Base-by-base conservation (phyloP, 305 asterid genomes). In the Solanum chacoense region DNA sequence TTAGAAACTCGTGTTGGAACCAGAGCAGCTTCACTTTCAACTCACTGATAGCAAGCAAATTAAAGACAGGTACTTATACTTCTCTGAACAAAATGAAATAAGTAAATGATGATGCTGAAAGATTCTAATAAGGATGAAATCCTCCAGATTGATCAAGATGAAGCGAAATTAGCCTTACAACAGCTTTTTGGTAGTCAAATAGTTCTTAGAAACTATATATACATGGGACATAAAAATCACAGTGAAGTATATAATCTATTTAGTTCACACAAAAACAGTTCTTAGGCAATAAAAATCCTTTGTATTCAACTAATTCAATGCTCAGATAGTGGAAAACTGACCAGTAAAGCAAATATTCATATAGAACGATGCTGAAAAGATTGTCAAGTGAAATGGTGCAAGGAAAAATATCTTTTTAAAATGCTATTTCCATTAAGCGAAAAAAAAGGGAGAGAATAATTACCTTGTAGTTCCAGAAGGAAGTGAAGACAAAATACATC, bases 381-480 rank as follows among this genome's bases (percentile, higher is more conserved):
- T 50, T 29, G 73, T 20, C 86, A 18, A 18, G 86, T 31, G 63
- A 83, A 83, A 45, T 83, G 26, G 40, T 83, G 86, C 72, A 50
- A 83, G 72, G 40, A 83, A 45, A 38, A 83, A 42, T 26, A 42
- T 80, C 71, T 83, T 45, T 5, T 18, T 5, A 83, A 28, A 45
- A 28, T 83, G 72, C 72, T 45, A 29, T 29, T 83, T 83, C 72
- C 86, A 50, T 45, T 80, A 16, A 73, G 74, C 84, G 11, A 10
- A 16, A 76, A 36, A 16, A 76, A 22, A 2, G 7, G 31, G 85
- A 32, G 45, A 55, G 84, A 24, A 34, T 16, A 22, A 35, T 71
- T 86, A 91, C 93, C 93, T 91, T 90, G 87, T 91, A 90, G 88
- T 90, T 88, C 93, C 93, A 91, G 83, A 91, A 87, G 90, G 91